Base-by-base conservation (phyloP, 2,329 filamentous ascomycete genomes). In the Apiospora arundinis region DNA sequence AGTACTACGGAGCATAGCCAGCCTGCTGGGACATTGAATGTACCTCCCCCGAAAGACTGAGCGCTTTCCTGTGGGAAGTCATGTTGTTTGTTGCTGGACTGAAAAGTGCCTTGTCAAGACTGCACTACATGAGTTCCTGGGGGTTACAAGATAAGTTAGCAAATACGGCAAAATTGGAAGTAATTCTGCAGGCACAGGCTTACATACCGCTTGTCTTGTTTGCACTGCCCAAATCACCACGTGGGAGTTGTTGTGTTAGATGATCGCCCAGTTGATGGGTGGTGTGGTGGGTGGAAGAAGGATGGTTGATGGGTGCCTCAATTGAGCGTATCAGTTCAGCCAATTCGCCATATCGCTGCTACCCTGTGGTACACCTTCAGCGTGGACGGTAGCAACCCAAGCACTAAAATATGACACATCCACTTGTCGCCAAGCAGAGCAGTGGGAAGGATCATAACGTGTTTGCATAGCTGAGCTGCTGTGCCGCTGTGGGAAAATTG, bases 111-210 rank as follows among this genome's bases (percentile, higher is more conserved):
- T 60, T 60, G 52, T 60, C 52, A n/a, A 37, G 28, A 25, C 28
- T 60, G 28, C 25, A 60, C 12, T 37, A 28, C 25, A 60, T 18
- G 56, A 40, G 18, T 63, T n/a, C 7, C 16, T 37, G 18, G 56
- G 9, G 21, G 18, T 21, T n/a, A 32, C 18, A 40, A 63, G 32
- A 63, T 18, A n/a, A 40, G 56, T 37, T 23, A 40, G 56, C 32
- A 63, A 0, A 11, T 23, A 16, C 40, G 18, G 28, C 32, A 40
- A 56, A 63, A 2, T 1, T 60, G 4, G 28, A 37, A 16, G 28
- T 25, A 25, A n/a, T 32, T 16, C 52, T 37, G 52, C 52, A 60
- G 52, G 52, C 52, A 37, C 52, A 60, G 52, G 52, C 32, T 63
- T 63, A 63, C 56, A n/a, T 63, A 63, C 56, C 56, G 32, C 28